These are phyloP conservation scores for Aspergillus avenaceus DNA, from an alignment of 495 filamentous ascomycete species.

Conservation along the genomic window DNA sequence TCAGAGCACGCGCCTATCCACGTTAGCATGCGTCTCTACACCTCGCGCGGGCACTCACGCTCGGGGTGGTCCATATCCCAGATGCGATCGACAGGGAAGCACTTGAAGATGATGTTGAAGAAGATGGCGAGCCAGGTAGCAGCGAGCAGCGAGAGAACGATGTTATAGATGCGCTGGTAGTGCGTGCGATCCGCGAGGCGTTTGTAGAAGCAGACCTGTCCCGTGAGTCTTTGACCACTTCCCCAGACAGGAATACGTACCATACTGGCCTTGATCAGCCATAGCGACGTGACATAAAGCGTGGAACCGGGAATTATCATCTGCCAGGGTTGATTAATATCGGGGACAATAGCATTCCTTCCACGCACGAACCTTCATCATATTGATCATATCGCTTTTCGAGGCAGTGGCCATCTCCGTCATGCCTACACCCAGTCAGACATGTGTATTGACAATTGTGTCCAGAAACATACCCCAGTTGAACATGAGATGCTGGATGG, in stretches of 20 bases:
- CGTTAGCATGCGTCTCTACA: background rate
- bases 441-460: background rate
- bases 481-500: conserved; percentile 24
- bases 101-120: conserved; percentile 22
- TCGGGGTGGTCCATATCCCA: conserved; percentile 13
- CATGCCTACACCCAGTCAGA: conserved; percentile 14
- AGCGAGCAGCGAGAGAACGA: conserved; percentile 15
- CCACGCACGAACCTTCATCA: conserved; percentile 19
- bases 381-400: conserved; percentile 8
- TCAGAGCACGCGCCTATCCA: conserved; percentile 12
- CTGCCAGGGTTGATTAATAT: conserved; percentile 1
- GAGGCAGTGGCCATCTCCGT: conserved; percentile 12
- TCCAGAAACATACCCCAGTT: conserved; percentile 11
- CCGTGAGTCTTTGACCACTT: no score
- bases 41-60: background rate
- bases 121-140: conserved; percentile 21
- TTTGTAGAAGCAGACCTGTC: conserved; percentile 18
- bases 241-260: no score
- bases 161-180: conserved; percentile 22
- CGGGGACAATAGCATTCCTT: background rate
- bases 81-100: conserved; percentile 14
- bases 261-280: conserved; percentile 23
- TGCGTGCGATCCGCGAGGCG: conserved; percentile 19
- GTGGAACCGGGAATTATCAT: conserved; percentile 26
- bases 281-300: conserved; percentile 20